Conservation (phyloP, 306 rosid species). For the Crotalaria pallida region DNA sequence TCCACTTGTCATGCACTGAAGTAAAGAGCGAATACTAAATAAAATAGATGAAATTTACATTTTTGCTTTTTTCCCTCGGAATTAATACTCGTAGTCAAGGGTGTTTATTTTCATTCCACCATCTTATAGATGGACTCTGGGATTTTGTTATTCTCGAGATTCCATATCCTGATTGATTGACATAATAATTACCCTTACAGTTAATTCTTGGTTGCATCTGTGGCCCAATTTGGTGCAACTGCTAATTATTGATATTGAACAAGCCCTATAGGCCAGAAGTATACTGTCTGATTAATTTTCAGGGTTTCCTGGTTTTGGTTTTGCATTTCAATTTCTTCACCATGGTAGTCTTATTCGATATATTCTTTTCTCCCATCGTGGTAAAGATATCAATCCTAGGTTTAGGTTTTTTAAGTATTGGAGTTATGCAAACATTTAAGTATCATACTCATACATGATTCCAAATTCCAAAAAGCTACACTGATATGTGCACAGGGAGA, state of each 20-base stretch:
- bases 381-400: no score
- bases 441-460: background rate
- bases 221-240: background rate
- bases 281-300: no score
- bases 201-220: background rate
- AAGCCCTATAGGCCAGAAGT: background rate
- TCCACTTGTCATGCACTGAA: background rate
- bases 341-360: constrained; percentile 53
- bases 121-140: background rate
- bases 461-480: background rate
- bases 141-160: background rate
- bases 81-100: background rate
- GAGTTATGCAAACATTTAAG: background rate
- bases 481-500: background rate
- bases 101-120: background rate
- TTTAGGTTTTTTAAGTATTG: background rate
- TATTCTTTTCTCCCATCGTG: constrained; percentile 49
- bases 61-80: background rate
- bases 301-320: no score
- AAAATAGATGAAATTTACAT: background rate
- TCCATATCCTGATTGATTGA: background rate
- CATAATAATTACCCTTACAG: background rate
- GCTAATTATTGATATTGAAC: constrained; percentile 1
- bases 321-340: no score
- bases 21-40: background rate